Percentiles rank a stretch among this genome's conserved stretches.
phyloP scores from a whole-genome alignment of 148 eudicot genomes.

The Amaranthus cruentus region DNA sequence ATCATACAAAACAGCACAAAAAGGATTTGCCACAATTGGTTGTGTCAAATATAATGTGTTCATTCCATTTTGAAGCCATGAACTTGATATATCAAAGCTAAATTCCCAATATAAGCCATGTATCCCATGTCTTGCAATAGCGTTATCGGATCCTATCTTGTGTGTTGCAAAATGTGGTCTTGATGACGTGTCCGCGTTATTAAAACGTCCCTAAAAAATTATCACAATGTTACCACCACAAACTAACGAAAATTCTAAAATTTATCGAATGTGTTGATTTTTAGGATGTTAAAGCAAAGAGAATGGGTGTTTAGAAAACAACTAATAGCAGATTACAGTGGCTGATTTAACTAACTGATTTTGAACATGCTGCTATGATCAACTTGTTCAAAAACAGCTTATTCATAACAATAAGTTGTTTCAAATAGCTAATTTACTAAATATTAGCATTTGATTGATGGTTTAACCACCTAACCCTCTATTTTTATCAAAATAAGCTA shows the following conservation, averaged over 20 bases:
- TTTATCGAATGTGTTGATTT: no score
- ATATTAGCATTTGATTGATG: no score
- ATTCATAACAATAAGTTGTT: no score
- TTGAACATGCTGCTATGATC: no score
- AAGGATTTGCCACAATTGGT: constrained; percentile 8
- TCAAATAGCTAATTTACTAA: no score
- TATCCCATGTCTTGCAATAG: constrained; percentile 30
- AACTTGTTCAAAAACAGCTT: no score
- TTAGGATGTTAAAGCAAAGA: no score
- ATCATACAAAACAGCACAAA: constrained; percentile 28
- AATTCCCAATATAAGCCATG: constrained; percentile 22
- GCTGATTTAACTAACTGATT: not conserved
- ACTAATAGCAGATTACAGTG: not conserved
- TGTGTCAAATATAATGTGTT: constrained; percentile 27
- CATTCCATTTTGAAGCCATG: constrained; percentile 20
- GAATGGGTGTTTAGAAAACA: no score
- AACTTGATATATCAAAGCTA: constrained; percentile 16
- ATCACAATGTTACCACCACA: no score
- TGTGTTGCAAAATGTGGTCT: constrained; percentile 17
- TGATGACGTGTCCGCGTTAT: not conserved
- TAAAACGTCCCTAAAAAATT: constrained; percentile 28
- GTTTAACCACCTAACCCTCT: no score
- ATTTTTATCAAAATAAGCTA: no score
- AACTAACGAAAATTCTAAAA: no score
- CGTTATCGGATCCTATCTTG: constrained; percentile 24